A percentile compares a stretch with the other conserved stretches of the same genome.
Evolutionary conservation across 75 land plant genomes (phyloP).

Genomic region (Cupressus sempervirens): DNA sequence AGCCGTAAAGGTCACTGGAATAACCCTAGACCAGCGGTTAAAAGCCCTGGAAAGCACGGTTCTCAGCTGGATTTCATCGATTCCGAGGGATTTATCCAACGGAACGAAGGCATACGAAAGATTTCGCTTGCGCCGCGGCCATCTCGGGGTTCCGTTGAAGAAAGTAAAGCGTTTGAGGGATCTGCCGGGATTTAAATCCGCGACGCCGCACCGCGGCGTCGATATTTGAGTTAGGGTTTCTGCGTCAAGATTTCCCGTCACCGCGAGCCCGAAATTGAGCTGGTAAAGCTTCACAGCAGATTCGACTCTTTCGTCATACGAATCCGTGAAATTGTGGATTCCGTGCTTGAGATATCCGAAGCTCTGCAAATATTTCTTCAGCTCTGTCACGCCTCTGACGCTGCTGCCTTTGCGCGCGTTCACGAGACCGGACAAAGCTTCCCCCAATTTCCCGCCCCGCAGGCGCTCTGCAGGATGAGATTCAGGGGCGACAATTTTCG

Average conservation of each 20-base stretch:
- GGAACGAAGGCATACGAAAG: slow-evolving; percentile 47
- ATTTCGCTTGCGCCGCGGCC: slow-evolving; percentile 27
- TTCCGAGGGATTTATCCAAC: not conserved
- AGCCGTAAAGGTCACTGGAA: slow-evolving; percentile 25
- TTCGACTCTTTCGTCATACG: slow-evolving; percentile 30
- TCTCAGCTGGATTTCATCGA: not conserved
- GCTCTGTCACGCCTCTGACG: slow-evolving; percentile 13
- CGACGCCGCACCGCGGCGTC: slow-evolving; percentile 56
- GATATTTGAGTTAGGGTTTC: slow-evolving; percentile 30
- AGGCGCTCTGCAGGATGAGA: too few species aligned
- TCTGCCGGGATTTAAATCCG: slow-evolving; percentile 34
- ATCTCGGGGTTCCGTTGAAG: slow-evolving; percentile 49
- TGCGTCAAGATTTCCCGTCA: slow-evolving; percentile 46
- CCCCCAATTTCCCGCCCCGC: not conserved
- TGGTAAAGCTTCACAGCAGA: slow-evolving; percentile 50
- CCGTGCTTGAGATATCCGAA: slow-evolving; percentile 27
- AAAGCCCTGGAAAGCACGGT: slow-evolving; percentile 23
- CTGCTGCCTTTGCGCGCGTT: slow-evolving; percentile 13
- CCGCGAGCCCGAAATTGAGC: slow-evolving; percentile 40
- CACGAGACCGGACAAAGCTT: not conserved
- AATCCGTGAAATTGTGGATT: slow-evolving; percentile 19
- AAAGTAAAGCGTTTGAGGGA: slow-evolving; percentile 24
- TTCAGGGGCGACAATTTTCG: too few species aligned
- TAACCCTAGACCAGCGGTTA: slow-evolving; percentile 30
- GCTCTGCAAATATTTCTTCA: slow-evolving; percentile 25